Conservation (phyloP, 1,284 basidiomycete species). For the Cutaneotrichosporon dermatis region DNA sequence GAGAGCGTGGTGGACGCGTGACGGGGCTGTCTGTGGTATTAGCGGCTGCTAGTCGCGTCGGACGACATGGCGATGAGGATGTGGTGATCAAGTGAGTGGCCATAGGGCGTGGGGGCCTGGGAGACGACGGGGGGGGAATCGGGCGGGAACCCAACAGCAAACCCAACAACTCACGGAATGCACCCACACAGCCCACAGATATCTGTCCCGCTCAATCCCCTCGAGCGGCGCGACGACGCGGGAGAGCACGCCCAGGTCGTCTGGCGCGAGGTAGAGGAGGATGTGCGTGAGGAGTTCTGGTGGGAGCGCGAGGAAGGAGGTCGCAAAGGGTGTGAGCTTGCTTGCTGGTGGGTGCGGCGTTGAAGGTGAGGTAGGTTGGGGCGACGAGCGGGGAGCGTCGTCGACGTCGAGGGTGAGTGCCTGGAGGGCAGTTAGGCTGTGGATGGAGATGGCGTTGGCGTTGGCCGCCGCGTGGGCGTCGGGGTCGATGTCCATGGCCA, state of each 20-base stretch:
- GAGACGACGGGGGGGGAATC: background rate
- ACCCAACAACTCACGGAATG: constrained; percentile 10
- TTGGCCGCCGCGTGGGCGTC: too few relatives aligned
- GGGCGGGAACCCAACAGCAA: too few relatives aligned
- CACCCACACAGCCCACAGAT: constrained; percentile 23
- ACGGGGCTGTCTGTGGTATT: too few relatives aligned
- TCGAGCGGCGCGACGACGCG: constrained; percentile 17
- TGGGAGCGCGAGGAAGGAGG: constrained; percentile 19
- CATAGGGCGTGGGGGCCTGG: background rate
- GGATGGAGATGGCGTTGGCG: too few relatives aligned
- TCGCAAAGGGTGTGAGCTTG: constrained; percentile 11
- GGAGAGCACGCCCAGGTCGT: constrained; percentile 27
- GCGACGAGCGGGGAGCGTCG: background rate
- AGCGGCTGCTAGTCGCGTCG: too few relatives aligned
- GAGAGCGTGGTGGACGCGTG: constrained; percentile 18
- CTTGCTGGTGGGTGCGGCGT: background rate
- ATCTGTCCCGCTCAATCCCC: constrained; percentile 23
- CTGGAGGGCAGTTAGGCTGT: too few relatives aligned
- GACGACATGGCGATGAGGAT: too few relatives aligned
- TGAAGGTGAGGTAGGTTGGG: background rate
- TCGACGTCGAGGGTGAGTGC: background rate
- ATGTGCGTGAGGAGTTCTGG: constrained; percentile 25
- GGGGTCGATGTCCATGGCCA: too few relatives aligned
- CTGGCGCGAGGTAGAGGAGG: constrained; percentile 24
- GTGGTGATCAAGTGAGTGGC: background rate